Conservation (phyloP, 1,139 yeast species). For the Pneumocystis carinii region DNA sequence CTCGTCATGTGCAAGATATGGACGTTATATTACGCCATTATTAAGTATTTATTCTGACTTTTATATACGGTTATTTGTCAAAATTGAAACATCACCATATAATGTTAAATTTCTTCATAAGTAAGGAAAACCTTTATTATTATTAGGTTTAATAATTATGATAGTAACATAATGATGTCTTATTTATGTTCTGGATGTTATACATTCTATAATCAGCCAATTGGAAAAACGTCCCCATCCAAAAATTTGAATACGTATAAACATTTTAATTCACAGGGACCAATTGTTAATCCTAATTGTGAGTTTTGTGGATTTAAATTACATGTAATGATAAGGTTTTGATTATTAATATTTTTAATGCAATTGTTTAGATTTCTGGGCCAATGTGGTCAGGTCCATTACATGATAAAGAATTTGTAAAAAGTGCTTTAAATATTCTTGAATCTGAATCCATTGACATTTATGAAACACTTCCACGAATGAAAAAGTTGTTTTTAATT, state of each 20-base stretch:
- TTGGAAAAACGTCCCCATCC: slow-evolving; percentile 42
- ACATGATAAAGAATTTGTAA: slow-evolving; percentile 54
- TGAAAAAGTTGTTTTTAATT: slow-evolving; percentile 79
- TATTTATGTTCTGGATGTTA: slow-evolving; percentile 86
- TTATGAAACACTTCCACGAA: slow-evolving; percentile 69
- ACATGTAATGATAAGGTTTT: slow-evolving; percentile 27
- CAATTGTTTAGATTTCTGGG: slow-evolving; percentile 44
- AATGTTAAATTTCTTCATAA: slow-evolving; percentile 53
- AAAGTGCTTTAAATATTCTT: slow-evolving; percentile 44
- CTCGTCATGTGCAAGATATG: slow-evolving; percentile 76
- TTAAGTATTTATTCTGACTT: slow-evolving; percentile 77
- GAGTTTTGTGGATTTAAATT: slow-evolving; percentile 50
- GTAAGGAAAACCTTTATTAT: neutral
- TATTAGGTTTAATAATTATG: no score
- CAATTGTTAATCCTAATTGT: slow-evolving; percentile 44
- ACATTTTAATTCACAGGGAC: slow-evolving; percentile 43
- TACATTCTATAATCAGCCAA: slow-evolving; percentile 48
- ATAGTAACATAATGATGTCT: slow-evolving; percentile 55
- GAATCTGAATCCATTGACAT: slow-evolving; percentile 32
- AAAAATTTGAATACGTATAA: slow-evolving; percentile 27
- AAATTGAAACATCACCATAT: slow-evolving; percentile 61
- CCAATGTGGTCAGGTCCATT: slow-evolving; percentile 89
- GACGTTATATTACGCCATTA: slow-evolving; percentile 73
- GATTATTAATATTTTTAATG: neutral
- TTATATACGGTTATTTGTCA: slow-evolving; percentile 72